phyloP scores from a whole-genome alignment of 352 stramenopile species.

The Sclerospora graminicola region DNA sequence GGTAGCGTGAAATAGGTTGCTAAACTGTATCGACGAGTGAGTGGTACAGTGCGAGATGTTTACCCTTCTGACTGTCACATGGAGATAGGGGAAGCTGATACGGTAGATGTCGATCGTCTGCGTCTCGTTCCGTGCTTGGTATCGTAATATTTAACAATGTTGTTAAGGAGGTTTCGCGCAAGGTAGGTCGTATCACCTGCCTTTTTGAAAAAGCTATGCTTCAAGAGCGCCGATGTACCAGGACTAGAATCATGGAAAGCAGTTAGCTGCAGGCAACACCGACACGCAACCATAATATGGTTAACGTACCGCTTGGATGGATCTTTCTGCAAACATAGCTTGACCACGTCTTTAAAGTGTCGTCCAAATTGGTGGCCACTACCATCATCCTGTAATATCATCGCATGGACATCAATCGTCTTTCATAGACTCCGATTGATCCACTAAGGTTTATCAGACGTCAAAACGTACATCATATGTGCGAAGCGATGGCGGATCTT shows the following conservation, averaged over 20 bases:
- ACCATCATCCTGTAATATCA: conserved; percentile 54
- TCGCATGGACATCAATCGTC: not conserved
- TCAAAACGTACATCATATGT: conserved; percentile 72
- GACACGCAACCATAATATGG: not conserved
- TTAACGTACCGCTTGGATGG: conserved; percentile 63
- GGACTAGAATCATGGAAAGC: conserved; percentile 28
- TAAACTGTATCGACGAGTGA: too few species aligned
- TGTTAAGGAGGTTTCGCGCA: conserved; percentile 49
- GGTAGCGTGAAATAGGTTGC: too few species aligned
- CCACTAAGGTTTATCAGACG: not conserved
- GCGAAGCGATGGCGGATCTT: conserved; percentile 89
- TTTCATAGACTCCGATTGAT: not conserved
- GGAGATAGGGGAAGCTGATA: too few species aligned
- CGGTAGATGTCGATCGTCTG: too few species aligned
- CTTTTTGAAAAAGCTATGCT: conserved; percentile 88
- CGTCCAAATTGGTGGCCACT: conserved; percentile 73
- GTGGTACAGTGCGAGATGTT: too few species aligned
- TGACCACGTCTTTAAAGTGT: conserved; percentile 85
- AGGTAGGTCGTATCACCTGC: conserved; percentile 60
- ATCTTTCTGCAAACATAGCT: conserved; percentile 84
- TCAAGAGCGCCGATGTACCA: conserved; percentile 69
- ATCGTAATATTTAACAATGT: too few species aligned
- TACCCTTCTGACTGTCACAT: too few species aligned
- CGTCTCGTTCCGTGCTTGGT: too few species aligned
- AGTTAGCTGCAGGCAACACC: not conserved